Conservation (phyloP, 1,139 yeast species). For the Nakaseomyces kungkrabaensis region DNA sequence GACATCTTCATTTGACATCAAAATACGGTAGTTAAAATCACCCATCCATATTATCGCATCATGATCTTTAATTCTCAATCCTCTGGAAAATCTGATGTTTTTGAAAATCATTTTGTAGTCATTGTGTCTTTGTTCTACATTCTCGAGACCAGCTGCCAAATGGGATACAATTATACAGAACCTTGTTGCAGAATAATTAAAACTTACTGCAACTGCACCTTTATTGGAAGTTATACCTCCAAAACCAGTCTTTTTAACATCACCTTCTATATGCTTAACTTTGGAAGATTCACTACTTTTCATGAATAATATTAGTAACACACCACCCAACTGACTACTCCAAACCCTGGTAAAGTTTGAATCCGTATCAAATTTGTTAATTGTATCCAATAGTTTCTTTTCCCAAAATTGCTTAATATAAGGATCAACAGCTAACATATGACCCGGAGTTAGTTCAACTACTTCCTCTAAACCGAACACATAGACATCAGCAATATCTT, state of each 20-base stretch:
- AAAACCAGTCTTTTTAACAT: conserved; percentile 76
- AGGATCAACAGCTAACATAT: conserved; percentile 75
- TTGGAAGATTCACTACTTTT: conserved; percentile 50
- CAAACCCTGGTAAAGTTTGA: conserved; percentile 60
- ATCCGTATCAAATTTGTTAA: conserved; percentile 37
- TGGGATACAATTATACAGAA: conserved; percentile 85
- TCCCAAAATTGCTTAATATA: conserved; percentile 75
- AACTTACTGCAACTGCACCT: conserved; percentile 83
- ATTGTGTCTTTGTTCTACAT: conserved; percentile 76
- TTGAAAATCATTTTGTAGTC: conserved; percentile 75
- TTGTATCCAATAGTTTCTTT: conserved; percentile 44
- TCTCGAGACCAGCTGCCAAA: conserved; percentile 85
- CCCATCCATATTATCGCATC: conserved; percentile 92
- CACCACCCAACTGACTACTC: conserved; percentile 88
- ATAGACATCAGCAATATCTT: conserved; percentile 52
- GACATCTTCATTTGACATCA: conserved; percentile 66
- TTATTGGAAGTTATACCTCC: conserved; percentile 91
- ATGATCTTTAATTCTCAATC: conserved; percentile 61
- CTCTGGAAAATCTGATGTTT: conserved; percentile 70
- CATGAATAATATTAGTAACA: conserved; percentile 67
- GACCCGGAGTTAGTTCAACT: conserved; percentile 83
- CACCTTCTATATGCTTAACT: conserved; percentile 69
- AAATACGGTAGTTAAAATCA: conserved; percentile 83
- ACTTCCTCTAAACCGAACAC: conserved; percentile 87
- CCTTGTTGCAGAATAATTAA: conserved; percentile 65